Base-by-base conservation (phyloP, 768 basidiomycete genomes). In the Fibroporia radiculosa region DNA sequence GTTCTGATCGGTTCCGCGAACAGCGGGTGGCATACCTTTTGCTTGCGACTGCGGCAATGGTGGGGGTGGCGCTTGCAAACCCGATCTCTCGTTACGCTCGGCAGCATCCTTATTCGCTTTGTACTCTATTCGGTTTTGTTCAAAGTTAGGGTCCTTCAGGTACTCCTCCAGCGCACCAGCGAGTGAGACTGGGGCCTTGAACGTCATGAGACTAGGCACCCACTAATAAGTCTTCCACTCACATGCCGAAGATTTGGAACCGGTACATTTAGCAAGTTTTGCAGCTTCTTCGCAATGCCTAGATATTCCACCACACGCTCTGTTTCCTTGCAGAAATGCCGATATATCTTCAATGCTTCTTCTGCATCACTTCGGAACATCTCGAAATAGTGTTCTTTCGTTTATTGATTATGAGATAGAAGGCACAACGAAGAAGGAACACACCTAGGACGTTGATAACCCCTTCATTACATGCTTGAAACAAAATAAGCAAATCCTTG, bases 381-480 rank as follows among this genome's bases (percentile, higher is more conserved):
- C 61, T 96, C 93, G 57, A 98, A 97, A 65, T 96, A 99, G 65
- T 95, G 86, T 58, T 97, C 96, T 82, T 24, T 20, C 8, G 3
- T 37, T 35, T 18, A 35, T 18, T 18, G 34, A 10, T 19, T 18
- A 51, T 35, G 52, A 10, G 34, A 8, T 19, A 35, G 34, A 10
- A 35, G 34, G 8, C 6, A 35, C 16, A 19, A 7, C 34, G 34
- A 35, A 35, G n/a, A 57, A 43, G 66, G 59, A 64, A 20, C 63
- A 66, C 65, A 76, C 81, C 93, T 35, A 87, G 68, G 27, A 85
- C 78, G 54, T 86, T 87, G 56, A 84, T 82, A 14, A 85, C 90
- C 31, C 93, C 96, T 59, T 99, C 96, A 54, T 99, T 99, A 32
- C 91, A 85, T 2, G 92, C 92, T 60, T 96, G 93, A 61, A 97